Conservation (phyloP, 345 rosid species). For the Melastoma malabathricum region DNA sequence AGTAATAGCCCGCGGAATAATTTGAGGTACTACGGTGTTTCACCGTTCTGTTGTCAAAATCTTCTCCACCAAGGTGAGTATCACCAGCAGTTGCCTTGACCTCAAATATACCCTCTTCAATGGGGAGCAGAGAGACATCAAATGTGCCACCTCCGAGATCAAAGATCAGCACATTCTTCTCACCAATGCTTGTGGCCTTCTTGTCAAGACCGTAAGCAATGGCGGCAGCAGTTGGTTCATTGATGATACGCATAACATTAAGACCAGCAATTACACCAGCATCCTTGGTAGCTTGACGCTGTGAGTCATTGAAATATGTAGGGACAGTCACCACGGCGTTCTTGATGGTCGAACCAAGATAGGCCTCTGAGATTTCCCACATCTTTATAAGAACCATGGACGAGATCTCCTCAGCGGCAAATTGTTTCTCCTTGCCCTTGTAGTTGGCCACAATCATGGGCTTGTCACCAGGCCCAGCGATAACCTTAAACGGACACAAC, state of each 20-base stretch:
- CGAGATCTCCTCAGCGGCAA: constrained; percentile 59
- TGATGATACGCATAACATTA: constrained; percentile 60
- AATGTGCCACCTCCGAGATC: constrained; percentile 78
- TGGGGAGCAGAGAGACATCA: constrained; percentile 71
- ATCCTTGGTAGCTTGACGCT: constrained; percentile 69
- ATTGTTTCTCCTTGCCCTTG: constrained; percentile 56
- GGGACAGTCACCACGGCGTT: constrained; percentile 71
- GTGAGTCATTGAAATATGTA: constrained; percentile 70
- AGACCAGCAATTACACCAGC: constrained; percentile 69
- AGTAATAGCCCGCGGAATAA: too few species aligned
- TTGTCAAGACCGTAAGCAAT: constrained; percentile 76
- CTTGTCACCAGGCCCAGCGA: constrained; percentile 50
- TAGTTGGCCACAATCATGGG: constrained; percentile 50
- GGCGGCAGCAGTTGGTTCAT: constrained; percentile 74
- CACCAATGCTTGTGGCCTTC: constrained; percentile 64
- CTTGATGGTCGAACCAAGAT: constrained; percentile 45
- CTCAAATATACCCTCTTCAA: constrained; percentile 68
- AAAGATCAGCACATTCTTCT: constrained; percentile 63
- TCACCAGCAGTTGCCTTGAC: constrained; percentile 70
- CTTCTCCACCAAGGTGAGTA: constrained; percentile 70
- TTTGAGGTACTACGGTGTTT: too few species aligned
- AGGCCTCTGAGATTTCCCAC: constrained; percentile 76
- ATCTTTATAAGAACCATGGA: constrained; percentile 69
- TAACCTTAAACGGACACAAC: constrained; percentile 63
- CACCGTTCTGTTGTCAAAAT: constrained; percentile 58